These are phyloP conservation scores for Lagenaria siceraria DNA, from an alignment of 306 rosid genomes.

Conservation along the genomic window DNA sequence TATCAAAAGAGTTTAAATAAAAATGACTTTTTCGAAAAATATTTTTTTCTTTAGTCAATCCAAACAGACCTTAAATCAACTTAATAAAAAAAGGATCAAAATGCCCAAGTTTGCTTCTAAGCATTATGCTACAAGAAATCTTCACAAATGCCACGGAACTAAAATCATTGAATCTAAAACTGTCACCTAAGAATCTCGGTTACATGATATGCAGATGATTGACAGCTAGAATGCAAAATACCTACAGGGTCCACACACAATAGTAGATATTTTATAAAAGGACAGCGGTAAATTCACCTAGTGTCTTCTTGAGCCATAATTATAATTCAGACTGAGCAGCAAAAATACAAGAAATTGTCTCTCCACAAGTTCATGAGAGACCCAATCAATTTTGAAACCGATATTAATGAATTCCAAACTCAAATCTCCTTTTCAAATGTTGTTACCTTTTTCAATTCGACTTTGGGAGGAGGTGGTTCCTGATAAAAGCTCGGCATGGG, in stretches of 20 bases:
- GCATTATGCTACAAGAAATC: background rate
- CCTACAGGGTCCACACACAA: background rate
- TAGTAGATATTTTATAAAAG: background rate
- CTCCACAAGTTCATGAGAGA: background rate
- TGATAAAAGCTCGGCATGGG: slow-evolving; percentile 78
- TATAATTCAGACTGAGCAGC: background rate
- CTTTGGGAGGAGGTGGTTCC: slow-evolving; percentile 65
- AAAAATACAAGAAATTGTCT: background rate
- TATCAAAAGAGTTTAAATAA: too few relatives aligned
- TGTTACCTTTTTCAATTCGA: slow-evolving; percentile 54
- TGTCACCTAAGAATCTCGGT: background rate
- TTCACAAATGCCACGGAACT: background rate
- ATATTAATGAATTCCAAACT: background rate
- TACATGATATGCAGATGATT: background rate
- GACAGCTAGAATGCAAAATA: background rate
- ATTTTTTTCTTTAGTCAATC: too few relatives aligned
- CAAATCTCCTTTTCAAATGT: background rate
- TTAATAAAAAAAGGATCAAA: background rate
- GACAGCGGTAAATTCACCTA: background rate
- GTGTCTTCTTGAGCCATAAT: background rate
- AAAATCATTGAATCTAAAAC: background rate
- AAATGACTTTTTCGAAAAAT: too few relatives aligned
- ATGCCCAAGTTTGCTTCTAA: background rate
- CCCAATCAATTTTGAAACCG: background rate
- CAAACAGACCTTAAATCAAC: too few relatives aligned